A percentile compares a stretch with the other conserved stretches of the same genome.
Evolutionary conservation across 1,139 yeast genomes (phyloP).

Genomic region (Protomyces lactucae-debilis): DNA sequence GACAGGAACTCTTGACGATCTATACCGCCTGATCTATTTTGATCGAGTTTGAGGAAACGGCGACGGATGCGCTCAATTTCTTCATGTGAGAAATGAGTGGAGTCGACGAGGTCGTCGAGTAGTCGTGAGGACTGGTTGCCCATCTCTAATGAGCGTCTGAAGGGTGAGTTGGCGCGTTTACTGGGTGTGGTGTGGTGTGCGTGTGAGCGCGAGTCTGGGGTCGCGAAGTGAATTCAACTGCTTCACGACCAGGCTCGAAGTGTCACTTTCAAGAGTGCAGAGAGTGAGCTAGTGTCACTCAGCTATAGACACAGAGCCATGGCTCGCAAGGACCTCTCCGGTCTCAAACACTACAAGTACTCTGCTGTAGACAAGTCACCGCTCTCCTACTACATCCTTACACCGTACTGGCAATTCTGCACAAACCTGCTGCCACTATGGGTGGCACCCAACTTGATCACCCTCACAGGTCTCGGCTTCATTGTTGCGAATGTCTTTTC

Average conservation of each 20-base stretch:
- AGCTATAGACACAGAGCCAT: background rate
- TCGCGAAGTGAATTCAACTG: no score
- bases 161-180: no score
- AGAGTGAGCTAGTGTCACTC: background rate
- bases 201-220: no score
- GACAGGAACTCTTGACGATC: constrained; percentile 85
- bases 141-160: background rate
- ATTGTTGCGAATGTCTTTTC: constrained; percentile 51
- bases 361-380: constrained; percentile 63
- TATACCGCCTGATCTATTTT: constrained; percentile 86
- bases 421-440: constrained; percentile 63
- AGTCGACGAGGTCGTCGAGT: constrained; percentile 23
- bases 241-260: no score
- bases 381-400: constrained; percentile 58
- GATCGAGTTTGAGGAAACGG: constrained; percentile 90
- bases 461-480: constrained; percentile 61
- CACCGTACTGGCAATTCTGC: constrained; percentile 67
- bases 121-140: constrained; percentile 26
- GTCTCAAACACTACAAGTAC: constrained; percentile 26
- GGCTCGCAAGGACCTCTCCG: constrained; percentile 10
- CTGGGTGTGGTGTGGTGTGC: no score
- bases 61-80: constrained; percentile 88
- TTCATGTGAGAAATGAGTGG: constrained; percentile 55
- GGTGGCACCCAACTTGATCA: constrained; percentile 75
- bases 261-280: no score